These are phyloP conservation scores for Schoenoplectus triqueter DNA, from an alignment of 202 grass and related monocot species.

Conservation along the genomic window DNA sequence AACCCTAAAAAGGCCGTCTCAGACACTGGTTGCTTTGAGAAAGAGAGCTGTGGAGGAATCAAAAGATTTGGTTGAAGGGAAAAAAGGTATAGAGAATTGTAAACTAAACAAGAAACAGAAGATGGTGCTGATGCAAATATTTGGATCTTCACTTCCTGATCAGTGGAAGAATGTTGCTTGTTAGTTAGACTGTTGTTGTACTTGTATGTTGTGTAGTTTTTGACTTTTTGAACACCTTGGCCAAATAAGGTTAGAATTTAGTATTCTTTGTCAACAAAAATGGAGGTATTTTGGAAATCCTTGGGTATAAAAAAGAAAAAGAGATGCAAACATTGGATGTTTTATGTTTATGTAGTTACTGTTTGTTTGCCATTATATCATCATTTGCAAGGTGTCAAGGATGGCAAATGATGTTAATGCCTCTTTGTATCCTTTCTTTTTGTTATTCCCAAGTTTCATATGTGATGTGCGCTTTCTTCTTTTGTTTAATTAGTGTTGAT, in stretches of 20 bases:
- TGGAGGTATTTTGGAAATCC: not conserved
- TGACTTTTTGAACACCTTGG: conserved; percentile 18
- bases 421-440: not conserved
- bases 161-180: conserved; percentile 49
- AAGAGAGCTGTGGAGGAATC: conserved; percentile 74
- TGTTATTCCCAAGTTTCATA: not conserved
- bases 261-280: conserved; percentile 2
- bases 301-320: not conserved
- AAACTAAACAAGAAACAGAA: conserved; percentile 79
- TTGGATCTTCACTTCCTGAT: conserved; percentile 66
- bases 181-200: conserved; percentile 46
- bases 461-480: not conserved
- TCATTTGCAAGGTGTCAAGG: not conserved
- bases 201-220: conserved; percentile 29
- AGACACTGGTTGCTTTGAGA: conserved; percentile 71
- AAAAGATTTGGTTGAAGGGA: conserved; percentile 48
- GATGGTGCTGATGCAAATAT: conserved; percentile 59
- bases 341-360: conserved; percentile 18
- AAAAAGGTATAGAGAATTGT: conserved; percentile 42
- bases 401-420: not conserved
- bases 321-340: not conserved
- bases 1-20: conserved; percentile 46
- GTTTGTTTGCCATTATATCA: not conserved
- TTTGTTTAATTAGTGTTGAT: not conserved
- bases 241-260: not conserved